Percentiles rank a stretch among this genome's conserved stretches.
Conservation (phyloP, 2,329 filamentous ascomycete species). For the Magnaporthiopsis poae region DNA sequence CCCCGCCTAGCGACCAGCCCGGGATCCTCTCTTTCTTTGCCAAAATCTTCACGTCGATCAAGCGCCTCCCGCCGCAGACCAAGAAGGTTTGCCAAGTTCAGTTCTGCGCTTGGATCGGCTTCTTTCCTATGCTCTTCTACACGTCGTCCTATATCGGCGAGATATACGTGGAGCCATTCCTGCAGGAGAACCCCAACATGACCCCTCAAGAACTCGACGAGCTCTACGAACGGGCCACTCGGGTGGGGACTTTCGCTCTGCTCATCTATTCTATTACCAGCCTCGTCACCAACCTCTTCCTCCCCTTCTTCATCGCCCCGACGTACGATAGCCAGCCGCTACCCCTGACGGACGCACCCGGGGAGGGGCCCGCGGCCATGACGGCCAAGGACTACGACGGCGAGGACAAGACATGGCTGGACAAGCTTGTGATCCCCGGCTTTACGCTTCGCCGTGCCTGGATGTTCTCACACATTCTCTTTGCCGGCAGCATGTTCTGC, state of each 20-base stretch:
- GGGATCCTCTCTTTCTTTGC: conserved; percentile 72
- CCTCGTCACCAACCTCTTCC: conserved; percentile 66
- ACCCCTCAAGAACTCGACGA: conserved; percentile 63
- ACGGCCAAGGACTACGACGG: conserved; percentile 23
- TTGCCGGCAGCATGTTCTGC: conserved; percentile 69
- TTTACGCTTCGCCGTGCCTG: conserved; percentile 82
- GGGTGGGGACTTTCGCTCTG: conserved; percentile 79
- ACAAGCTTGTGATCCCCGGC: conserved; percentile 63
- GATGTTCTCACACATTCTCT: conserved; percentile 77
- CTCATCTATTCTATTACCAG: conserved; percentile 82
- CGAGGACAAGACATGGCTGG: conserved; percentile 36
- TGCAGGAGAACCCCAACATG: conserved; percentile 69
- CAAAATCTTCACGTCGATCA: conserved; percentile 66
- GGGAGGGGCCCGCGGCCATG: conserved; percentile 20
- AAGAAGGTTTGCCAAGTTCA: conserved; percentile 72
- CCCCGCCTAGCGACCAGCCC: conserved; percentile 46
- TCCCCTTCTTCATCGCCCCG: conserved; percentile 77
- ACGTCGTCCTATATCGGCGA: conserved; percentile 89
- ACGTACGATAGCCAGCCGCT: conserved; percentile 52
- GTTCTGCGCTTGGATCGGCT: conserved; percentile 84
- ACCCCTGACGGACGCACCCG: conserved; percentile 19
- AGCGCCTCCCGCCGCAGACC: conserved; percentile 70
- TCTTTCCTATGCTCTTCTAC: conserved; percentile 94
- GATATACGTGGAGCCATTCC: conserved; percentile 77
- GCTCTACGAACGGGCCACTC: conserved; percentile 75